Percentiles rank a stretch among this genome's conserved stretches.
phyloP scores from a whole-genome alignment of 2,329 filamentous ascomycete genomes.

The Apiospora koreana region DNA sequence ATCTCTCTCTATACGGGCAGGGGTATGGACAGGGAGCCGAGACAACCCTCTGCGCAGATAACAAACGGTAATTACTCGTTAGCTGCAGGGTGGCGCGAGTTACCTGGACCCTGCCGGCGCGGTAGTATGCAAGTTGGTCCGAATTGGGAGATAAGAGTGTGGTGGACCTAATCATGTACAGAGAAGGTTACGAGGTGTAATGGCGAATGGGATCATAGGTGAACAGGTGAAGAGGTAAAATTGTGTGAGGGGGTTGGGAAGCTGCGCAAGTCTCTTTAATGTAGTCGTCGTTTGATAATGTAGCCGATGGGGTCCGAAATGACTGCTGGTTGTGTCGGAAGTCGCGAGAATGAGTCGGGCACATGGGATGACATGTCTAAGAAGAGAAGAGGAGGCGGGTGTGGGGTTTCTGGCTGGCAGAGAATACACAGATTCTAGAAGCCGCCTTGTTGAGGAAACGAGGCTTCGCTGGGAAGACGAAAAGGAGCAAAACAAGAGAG shows the following conservation, averaged over 20 bases:
- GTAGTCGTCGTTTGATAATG: neutral
- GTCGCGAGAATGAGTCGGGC: neutral
- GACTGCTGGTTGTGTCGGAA: neutral
- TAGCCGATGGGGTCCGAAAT: neutral
- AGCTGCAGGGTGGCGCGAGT: slow-evolving; percentile 1
- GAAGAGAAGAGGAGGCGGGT: neutral
- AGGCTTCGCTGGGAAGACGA: neutral
- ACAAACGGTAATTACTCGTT: neutral
- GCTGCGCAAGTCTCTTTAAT: neutral
- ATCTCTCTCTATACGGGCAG: neutral
- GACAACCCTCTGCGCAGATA: slow-evolving; percentile 8
- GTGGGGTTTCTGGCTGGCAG: neutral
- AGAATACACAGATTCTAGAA: neutral
- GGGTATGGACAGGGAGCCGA: slow-evolving; percentile 4
- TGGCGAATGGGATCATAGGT: neutral
- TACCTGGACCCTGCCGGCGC: neutral
- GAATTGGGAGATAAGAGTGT: neutral
- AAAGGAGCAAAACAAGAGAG: neutral
- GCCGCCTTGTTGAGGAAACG: neutral
- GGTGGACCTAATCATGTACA: neutral
- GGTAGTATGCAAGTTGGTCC: neutral
- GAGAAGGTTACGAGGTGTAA: neutral
- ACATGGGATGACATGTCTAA: slow-evolving; percentile 10
- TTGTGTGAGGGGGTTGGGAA: neutral
- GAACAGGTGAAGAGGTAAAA: neutral